Evolutionary conservation across 2,329 filamentous ascomycete genomes (phyloP).

Genomic region (Curvularia spicifera): DNA sequence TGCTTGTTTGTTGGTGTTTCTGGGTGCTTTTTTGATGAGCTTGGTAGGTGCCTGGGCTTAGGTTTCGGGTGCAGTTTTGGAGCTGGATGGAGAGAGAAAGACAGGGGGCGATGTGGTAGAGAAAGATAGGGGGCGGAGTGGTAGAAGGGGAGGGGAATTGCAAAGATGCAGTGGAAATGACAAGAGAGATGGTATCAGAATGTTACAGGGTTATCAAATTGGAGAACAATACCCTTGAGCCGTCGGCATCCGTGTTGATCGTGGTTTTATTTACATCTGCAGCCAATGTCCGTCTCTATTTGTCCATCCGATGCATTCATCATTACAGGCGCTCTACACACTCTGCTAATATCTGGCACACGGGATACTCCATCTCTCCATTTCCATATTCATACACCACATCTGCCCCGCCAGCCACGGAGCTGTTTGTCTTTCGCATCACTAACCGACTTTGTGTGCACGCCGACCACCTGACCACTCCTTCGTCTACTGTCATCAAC

Average conservation of each 20-base stretch:
- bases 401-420: background rate
- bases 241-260: background rate
- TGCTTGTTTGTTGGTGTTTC: slow-evolving; percentile 68
- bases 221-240: background rate
- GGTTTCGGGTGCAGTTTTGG: background rate
- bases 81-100: background rate
- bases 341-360: slow-evolving; percentile 11
- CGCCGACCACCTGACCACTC: slow-evolving; percentile 8
- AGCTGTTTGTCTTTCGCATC: slow-evolving; percentile 4
- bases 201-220: background rate
- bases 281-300: background rate
- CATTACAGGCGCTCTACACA: background rate
- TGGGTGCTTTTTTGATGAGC: slow-evolving; percentile 72
- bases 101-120: too few relatives aligned
- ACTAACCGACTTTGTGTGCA: slow-evolving; percentile 1
- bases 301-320: background rate
- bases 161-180: background rate
- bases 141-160: background rate
- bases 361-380: slow-evolving; percentile 1
- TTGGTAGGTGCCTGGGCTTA: slow-evolving; percentile 75
- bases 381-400: background rate
- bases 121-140: too few relatives aligned
- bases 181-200: background rate
- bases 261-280: background rate
- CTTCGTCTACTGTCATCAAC: slow-evolving; percentile 2